phyloP scores from a whole-genome alignment of 805 yeast genomes.

The Candida endomychidarum region DNA sequence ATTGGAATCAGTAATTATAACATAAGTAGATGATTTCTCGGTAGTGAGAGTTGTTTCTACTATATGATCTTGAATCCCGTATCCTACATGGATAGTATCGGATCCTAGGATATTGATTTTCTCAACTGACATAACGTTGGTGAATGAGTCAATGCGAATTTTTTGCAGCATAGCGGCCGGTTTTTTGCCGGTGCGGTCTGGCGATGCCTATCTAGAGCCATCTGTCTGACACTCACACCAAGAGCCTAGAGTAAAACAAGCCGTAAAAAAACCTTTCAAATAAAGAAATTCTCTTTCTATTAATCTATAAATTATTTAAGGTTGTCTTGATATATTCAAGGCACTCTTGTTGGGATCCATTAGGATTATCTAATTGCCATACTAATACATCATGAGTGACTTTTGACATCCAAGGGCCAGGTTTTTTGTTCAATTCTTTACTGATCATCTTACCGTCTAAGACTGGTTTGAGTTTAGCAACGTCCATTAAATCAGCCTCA shows the following conservation, averaged over 20 bases:
- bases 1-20: conserved; percentile 83
- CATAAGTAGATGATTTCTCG: conserved; percentile 86
- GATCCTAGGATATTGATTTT: conserved; percentile 78
- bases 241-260: too few relatives aligned
- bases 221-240: too few relatives aligned
- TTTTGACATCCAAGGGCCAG: conserved; percentile 84
- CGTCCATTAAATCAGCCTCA: conserved; percentile 37
- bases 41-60: conserved; percentile 61
- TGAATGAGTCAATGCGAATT: conserved; percentile 2
- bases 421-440: conserved; percentile 51
- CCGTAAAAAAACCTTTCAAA: too few relatives aligned
- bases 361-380: conserved; percentile 82
- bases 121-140: conserved; percentile 23
- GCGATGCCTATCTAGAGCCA: too few relatives aligned
- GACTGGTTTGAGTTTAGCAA: conserved; percentile 57
- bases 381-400: conserved; percentile 54
- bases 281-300: too few relatives aligned
- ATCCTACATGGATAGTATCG: conserved; percentile 88
- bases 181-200: too few relatives aligned
- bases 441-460: conserved; percentile 75
- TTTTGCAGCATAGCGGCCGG: conserved; percentile 4
- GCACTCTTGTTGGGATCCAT: conserved; percentile 52
- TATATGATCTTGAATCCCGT: conserved; percentile 71
- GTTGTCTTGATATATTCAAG: conserved; percentile 37
- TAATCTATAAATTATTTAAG: background rate